Base-by-base conservation (phyloP, 1,284 basidiomycete genomes). In the Irpex rosettiformis region DNA sequence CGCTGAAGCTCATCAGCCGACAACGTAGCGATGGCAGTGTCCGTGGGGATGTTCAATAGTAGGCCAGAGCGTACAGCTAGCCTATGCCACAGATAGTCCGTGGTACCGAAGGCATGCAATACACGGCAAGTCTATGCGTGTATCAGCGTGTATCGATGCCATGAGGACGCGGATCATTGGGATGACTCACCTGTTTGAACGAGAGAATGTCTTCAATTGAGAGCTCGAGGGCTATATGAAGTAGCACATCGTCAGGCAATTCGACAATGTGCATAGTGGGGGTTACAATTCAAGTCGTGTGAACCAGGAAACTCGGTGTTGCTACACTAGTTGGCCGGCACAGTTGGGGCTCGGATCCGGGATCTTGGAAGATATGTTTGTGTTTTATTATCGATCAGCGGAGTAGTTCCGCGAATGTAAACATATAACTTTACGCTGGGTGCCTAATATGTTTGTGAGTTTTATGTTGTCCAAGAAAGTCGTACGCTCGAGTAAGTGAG, bases 1-100 rank as follows among this genome's bases (percentile, higher is more conserved):
- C 64, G 64, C 55, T 76, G 74, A 21, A 80, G 64, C 45, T 74
- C 63, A 27, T 66, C 60, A 11, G 71, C 72, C 0, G 72, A 61
- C 1, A 79, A 68, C 29, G 66, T 54, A 24, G 58, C 48, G 2
- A 61, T 61, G 52, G 67, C 58, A 3, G 65, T 61, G 53, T 72
- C 68, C 29, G 56, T 60, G 24, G 74, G 69, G 24, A 77, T 64
- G 58, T 77, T 74, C 24, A 79, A 58, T 6, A 74, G 72, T 2
- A 79, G 59, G 27, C 68, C 58, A 18, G 72, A 65, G 4, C 60
- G 47, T 28, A 67, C 64, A 43, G 66, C 62, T 7, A 81, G 65
- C 48, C 73, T 72, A 69, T 81, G 80, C 81, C 80, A 82, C 27
- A 81, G 70, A 67, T 81, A 79, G 66, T 83, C 79, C 30, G 70